Evolutionary conservation across 805 yeast species (phyloP).

Genomic region (Clavispora vitiphila): DNA sequence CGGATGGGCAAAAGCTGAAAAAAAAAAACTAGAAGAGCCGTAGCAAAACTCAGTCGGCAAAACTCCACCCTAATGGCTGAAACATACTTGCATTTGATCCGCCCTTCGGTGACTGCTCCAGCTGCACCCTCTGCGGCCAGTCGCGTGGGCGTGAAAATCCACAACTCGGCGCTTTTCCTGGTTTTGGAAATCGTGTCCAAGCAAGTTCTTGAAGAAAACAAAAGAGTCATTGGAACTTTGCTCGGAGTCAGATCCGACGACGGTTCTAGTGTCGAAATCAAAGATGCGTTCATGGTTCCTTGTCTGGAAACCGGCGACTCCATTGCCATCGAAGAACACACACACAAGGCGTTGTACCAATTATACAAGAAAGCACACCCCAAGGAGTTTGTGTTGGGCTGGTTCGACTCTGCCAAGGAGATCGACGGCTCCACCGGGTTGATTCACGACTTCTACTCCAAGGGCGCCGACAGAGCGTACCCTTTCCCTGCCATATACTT

Average conservation of each 20-base stretch:
- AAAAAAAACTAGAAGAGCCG: constrained; percentile 4
- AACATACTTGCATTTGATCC: constrained; percentile 41
- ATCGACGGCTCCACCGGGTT: constrained; percentile 71
- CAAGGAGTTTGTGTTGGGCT: constrained; percentile 73
- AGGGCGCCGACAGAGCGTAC: constrained; percentile 61
- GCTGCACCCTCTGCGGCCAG: constrained; percentile 39
- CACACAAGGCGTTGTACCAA: constrained; percentile 64
- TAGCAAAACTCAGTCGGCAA: neutral
- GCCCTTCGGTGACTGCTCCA: constrained; percentile 47
- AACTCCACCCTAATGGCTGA: constrained; percentile 8
- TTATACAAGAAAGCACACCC: constrained; percentile 76
- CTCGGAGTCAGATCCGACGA: constrained; percentile 81
- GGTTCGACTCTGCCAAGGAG: constrained; percentile 65
- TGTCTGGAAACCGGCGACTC: constrained; percentile 70
- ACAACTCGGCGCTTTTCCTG: constrained; percentile 69
- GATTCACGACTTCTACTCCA: constrained; percentile 74
- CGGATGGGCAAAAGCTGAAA: constrained; percentile 10
- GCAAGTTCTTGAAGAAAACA: constrained; percentile 35
- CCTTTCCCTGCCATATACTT: constrained; percentile 79
- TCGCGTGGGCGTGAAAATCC: constrained; percentile 53
- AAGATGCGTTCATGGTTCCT: constrained; percentile 77
- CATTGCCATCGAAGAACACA: constrained; percentile 70
- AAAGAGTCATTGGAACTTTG: constrained; percentile 75
- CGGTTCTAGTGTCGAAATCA: constrained; percentile 67
- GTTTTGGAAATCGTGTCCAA: constrained; percentile 67